Conservation (phyloP, 164 flowering plant genomes). For the Buxus sempervirens region DNA sequence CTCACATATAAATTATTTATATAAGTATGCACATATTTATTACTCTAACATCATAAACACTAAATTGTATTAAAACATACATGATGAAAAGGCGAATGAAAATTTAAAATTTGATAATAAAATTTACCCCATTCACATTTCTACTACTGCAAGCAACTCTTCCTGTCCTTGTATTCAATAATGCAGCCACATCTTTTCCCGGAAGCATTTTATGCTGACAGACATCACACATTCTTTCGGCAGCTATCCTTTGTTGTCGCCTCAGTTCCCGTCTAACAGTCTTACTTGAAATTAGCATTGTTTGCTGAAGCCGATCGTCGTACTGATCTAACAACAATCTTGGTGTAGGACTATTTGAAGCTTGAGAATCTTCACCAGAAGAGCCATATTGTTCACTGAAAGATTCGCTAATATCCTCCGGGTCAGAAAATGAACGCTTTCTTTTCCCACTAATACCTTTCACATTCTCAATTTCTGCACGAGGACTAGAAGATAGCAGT, state of each 20-base stretch:
- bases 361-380: conserved; percentile 42
- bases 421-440: conserved; percentile 60
- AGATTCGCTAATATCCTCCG: conserved; percentile 53
- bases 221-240: conserved; percentile 74
- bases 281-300: conserved; percentile 44
- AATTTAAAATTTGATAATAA: neutral
- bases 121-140: conserved; percentile 72
- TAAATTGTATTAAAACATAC: too few species aligned
- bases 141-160: conserved; percentile 89
- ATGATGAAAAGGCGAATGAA: too few species aligned
- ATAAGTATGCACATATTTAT: too few species aligned
- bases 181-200: conserved; percentile 85
- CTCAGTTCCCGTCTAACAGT: conserved; percentile 58
- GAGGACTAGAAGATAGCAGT: conserved; percentile 31
- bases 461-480: conserved; percentile 20
- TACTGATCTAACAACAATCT: conserved; percentile 22
- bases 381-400: conserved; percentile 41
- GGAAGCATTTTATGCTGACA: conserved; percentile 87
- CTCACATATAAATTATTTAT: too few species aligned
- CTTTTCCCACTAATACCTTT: conserved; percentile 32
- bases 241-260: conserved; percentile 55
- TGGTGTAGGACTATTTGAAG: conserved; percentile 23
- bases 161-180: conserved; percentile 70
- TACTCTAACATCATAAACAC: too few species aligned
- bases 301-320: conserved; percentile 39